A percentile compares a stretch with the other conserved stretches of the same genome.
Conservation (phyloP, 495 filamentous ascomycete species). For the Neurospora sp. region DNA sequence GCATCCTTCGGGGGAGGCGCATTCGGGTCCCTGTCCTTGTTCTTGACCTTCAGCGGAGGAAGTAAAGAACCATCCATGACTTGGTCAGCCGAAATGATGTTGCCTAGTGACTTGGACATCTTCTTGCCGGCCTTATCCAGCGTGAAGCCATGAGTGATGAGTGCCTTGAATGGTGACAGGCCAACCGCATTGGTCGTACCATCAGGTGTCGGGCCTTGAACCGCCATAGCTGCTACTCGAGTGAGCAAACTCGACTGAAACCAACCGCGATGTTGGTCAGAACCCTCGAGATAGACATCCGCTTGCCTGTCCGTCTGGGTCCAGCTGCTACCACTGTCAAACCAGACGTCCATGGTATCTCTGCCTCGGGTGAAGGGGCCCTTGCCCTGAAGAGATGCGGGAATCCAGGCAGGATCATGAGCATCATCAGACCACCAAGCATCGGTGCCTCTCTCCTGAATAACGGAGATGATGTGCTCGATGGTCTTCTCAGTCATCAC, state of each 20-base stretch:
- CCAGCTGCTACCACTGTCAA: constrained; percentile 97
- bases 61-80: constrained; percentile 71
- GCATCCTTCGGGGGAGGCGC: constrained; percentile 23
- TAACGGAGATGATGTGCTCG: constrained; percentile 70
- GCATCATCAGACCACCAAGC: constrained; percentile 85
- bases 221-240: constrained; percentile 40
- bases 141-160: constrained; percentile 93
- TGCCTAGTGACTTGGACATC: constrained; percentile 98
- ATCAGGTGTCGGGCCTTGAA: constrained; percentile 5
- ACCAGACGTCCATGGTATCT: constrained; percentile 99
- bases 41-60: constrained; percentile 34
- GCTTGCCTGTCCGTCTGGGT: constrained; percentile 52
- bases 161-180: constrained; percentile 61
- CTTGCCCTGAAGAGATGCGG: constrained; percentile 37
- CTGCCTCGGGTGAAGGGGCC: constrained; percentile 58
- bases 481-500: constrained; percentile 70
- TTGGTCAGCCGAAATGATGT: constrained; percentile 67
- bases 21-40: constrained; percentile 12
- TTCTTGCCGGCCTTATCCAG: constrained; percentile 83
- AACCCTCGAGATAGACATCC: constrained; percentile 88
- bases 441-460: constrained; percentile 68
- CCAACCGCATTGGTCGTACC: constrained; percentile 12
- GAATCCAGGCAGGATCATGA: constrained; percentile 66
- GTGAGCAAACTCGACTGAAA: constrained; percentile 99
- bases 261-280: constrained; percentile 95